phyloP scores from a whole-genome alignment of 2,329 filamentous ascomycete genomes.

The Alternaria conjuncta region DNA sequence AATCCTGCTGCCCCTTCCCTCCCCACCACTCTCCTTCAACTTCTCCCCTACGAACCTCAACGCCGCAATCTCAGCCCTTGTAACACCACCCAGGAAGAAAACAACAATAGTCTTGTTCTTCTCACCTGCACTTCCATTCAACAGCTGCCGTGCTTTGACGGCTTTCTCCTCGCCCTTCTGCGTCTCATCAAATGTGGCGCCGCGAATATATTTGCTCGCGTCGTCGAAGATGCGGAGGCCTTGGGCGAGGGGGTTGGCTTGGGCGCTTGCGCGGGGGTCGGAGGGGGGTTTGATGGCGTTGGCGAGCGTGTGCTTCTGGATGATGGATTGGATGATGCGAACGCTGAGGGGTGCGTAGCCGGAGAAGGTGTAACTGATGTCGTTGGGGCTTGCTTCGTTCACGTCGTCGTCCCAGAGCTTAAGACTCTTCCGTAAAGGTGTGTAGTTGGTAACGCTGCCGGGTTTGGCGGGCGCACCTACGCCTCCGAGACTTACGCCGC shows the following conservation, averaged over 20 bases:
- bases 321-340: conserved; percentile 86
- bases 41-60: conserved; percentile 86
- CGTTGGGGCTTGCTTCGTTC: conserved; percentile 90
- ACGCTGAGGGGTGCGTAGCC: conserved; percentile 94
- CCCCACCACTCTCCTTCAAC: conserved; percentile 69
- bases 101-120: conserved; percentile 83
- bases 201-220: conserved; percentile 82
- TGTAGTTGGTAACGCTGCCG: conserved; percentile 77
- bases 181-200: conserved; percentile 87
- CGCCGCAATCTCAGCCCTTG: conserved; percentile 94
- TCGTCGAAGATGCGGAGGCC: conserved; percentile 97
- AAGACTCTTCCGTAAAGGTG: conserved; percentile 82
- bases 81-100: conserved; percentile 97
- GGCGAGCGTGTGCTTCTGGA: conserved; percentile 84
- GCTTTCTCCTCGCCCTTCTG: conserved; percentile 95
- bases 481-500: conserved; percentile 56
- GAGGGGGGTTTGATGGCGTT: conserved; percentile 63
- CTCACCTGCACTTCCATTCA: conserved; percentile 68
- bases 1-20: conserved; percentile 74
- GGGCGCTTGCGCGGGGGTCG: conserved; percentile 41
- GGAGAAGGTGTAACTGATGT: conserved; percentile 97
- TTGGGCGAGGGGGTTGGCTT: conserved; percentile 67
- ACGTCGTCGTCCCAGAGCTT: conserved; percentile 95
- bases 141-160: conserved; percentile 80
- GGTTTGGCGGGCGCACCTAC: conserved; percentile 39